phyloP scores from a whole-genome alignment of 768 basidiomycete species.

The Leccinum broughii region DNA sequence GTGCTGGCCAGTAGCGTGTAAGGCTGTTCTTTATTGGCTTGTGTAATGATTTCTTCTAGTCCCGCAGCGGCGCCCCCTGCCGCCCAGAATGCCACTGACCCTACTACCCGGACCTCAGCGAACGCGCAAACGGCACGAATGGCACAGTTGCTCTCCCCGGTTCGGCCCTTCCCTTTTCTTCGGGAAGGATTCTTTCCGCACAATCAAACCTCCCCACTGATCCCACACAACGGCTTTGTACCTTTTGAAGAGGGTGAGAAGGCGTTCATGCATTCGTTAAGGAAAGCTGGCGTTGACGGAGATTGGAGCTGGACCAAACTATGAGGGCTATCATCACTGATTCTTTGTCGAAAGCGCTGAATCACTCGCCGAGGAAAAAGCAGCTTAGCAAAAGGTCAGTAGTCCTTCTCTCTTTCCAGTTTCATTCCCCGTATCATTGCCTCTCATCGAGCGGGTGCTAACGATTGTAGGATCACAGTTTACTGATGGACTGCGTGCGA shows the following conservation, averaged over 20 bases:
- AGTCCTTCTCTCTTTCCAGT: neutral
- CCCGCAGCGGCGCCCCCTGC: slow-evolving; percentile 43
- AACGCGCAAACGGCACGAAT: slow-evolving; percentile 49
- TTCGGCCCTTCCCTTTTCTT: slow-evolving; percentile 62
- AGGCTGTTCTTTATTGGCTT: slow-evolving; percentile 3
- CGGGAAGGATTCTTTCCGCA: slow-evolving; percentile 62
- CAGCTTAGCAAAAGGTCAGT: slow-evolving; percentile 87
- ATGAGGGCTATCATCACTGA: slow-evolving; percentile 99
- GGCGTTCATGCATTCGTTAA: slow-evolving; percentile 87
- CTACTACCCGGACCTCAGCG: slow-evolving; percentile 37
- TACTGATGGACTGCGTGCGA: slow-evolving; percentile 69
- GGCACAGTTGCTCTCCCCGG: slow-evolving; percentile 47
- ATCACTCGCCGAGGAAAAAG: slow-evolving; percentile 92
- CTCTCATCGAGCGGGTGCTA: slow-evolving; percentile 3
- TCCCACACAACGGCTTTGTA: slow-evolving; percentile 86
- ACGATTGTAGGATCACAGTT: slow-evolving; percentile 44
- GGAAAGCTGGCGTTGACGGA: slow-evolving; percentile 87
- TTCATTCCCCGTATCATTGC: neutral
- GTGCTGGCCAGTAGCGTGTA: slow-evolving; percentile 35
- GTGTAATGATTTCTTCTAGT: slow-evolving; percentile 17
- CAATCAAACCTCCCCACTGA: slow-evolving; percentile 81
- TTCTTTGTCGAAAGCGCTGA: slow-evolving; percentile 92
- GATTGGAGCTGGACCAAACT: slow-evolving; percentile 97
- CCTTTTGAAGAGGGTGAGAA: slow-evolving; percentile 91
- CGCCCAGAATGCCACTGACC: slow-evolving; percentile 45